phyloP scores from a whole-genome alignment of 2,329 filamentous ascomycete species.

The Exserohilum rostratum region DNA sequence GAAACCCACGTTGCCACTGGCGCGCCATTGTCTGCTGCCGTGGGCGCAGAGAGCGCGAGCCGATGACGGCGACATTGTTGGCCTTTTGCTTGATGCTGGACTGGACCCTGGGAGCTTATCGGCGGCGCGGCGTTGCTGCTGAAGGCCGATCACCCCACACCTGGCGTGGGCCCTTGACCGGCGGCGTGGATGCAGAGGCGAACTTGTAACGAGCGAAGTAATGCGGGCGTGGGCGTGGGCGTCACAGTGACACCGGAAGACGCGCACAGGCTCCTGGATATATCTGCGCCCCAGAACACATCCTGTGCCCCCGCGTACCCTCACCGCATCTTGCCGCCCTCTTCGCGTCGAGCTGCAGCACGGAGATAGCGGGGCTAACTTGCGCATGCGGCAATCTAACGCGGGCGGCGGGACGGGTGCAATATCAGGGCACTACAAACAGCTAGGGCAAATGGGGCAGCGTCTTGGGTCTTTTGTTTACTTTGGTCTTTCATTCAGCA shows the following conservation, averaged over 20 bases:
- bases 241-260: too few relatives aligned
- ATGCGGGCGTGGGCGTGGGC: constrained; percentile 14
- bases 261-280: too few relatives aligned
- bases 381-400: constrained; percentile 14
- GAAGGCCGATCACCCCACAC: constrained; percentile 28
- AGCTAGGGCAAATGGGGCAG: neutral
- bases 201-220: constrained; percentile 5
- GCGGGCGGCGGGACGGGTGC: constrained; percentile 2
- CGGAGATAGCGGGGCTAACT: constrained; percentile 19
- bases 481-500: constrained; percentile 22
- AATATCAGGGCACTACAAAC: neutral
- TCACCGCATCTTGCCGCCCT: constrained; percentile 20
- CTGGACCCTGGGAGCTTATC: constrained; percentile 35
- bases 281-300: constrained; percentile 7
- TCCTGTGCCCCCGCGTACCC: constrained; percentile 1
- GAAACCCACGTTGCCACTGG: constrained; percentile 21
- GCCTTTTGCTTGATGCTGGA: too few relatives aligned
- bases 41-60: constrained; percentile 28
- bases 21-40: constrained; percentile 13
- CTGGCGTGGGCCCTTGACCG: constrained; percentile 21
- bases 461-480: neutral
- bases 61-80: constrained; percentile 45
- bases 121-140: constrained; percentile 22
- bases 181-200: constrained; percentile 11
- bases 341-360: constrained; percentile 6